These are phyloP conservation scores for Acanthamoeba healyi DNA, from an alignment of 208 protist species.

Conservation along the genomic window DNA sequence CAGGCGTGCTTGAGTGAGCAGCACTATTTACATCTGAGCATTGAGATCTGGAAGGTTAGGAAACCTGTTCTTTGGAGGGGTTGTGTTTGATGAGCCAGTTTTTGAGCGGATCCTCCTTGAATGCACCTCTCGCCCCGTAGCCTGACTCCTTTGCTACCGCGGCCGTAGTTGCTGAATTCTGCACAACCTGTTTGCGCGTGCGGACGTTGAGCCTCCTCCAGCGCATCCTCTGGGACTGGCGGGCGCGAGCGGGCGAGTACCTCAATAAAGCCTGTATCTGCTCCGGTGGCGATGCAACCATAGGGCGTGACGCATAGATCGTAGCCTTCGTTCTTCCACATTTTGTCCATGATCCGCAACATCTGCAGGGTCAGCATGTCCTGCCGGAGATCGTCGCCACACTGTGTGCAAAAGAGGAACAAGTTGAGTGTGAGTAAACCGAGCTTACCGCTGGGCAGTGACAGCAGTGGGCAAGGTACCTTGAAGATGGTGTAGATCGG, in stretches of 20 bases:
- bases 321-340: conserved; percentile 90
- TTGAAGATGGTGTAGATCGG: conserved; percentile 88
- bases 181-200: background rate
- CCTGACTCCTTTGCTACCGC: conserved; percentile 19
- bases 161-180: conserved; percentile 2
- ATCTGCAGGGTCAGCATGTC: conserved; percentile 96
- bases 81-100: conserved; percentile 32
- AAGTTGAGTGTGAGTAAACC: background rate
- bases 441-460: too few relatives aligned
- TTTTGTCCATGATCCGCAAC: conserved; percentile 94
- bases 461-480: background rate
- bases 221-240: too few relatives aligned
- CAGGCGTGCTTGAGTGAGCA: too few relatives aligned
- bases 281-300: conserved; percentile 86
- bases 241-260: conserved; percentile 74
- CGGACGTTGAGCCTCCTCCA: background rate
- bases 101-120: conserved; percentile 31
- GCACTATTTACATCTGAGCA: too few relatives aligned
- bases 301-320: conserved; percentile 94
- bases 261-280: conserved; percentile 93
- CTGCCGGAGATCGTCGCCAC: conserved; percentile 95
- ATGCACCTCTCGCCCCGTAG: conserved; percentile 1
- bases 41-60: background rate
- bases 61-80: conserved; percentile 13
- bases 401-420: background rate